Percentiles rank a stretch among this genome's conserved stretches.
Conservation (phyloP, 2,329 filamentous ascomycete genomes). For the Pezicula carpinea region DNA sequence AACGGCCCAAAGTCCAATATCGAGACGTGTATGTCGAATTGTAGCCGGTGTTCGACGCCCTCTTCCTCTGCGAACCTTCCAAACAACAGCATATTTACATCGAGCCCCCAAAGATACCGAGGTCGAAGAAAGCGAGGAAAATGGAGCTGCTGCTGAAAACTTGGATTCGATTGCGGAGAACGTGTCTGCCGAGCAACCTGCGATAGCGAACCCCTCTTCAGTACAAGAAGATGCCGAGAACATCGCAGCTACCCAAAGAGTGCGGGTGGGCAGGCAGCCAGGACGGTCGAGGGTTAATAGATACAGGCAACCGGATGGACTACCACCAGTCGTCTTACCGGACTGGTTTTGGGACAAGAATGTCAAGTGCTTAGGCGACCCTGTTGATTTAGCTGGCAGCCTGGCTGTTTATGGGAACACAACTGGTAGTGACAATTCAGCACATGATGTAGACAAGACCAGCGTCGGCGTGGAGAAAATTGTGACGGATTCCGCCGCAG, state of each 20-base stretch:
- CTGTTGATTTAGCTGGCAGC: constrained; percentile 8
- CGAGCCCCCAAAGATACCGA: constrained; percentile 19
- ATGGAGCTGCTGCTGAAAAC: constrained; percentile 5
- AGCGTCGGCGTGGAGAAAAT: constrained; percentile 3
- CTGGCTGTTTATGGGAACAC: constrained; percentile 16
- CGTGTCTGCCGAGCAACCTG: constrained; percentile 10
- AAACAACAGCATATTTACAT: constrained; percentile 21
- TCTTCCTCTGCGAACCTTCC: constrained; percentile 23
- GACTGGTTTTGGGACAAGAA: constrained; percentile 50
- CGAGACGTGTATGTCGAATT: constrained; percentile 24
- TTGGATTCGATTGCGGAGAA: constrained; percentile 7
- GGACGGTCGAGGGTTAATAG: constrained; percentile 17
- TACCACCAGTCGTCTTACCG: constrained; percentile 52
- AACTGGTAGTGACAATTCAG: neutral
- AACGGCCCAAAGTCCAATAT: constrained; percentile 21
- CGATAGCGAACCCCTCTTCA: constrained; percentile 1
- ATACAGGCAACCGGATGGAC: constrained; percentile 21
- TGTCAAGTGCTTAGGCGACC: constrained; percentile 30
- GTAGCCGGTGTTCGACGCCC: constrained; percentile 24
- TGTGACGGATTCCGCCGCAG: constrained; percentile 1
- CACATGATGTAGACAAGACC: neutral
- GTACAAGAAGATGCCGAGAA: neutral
- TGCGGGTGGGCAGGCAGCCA: constrained; percentile 12
- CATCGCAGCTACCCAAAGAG: constrained; percentile 4
- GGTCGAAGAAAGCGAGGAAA: constrained; percentile 11